These are phyloP conservation scores for Aschersonia sp. DNA, from an alignment of 2,329 filamentous ascomycete genomes.

Conservation along the genomic window DNA sequence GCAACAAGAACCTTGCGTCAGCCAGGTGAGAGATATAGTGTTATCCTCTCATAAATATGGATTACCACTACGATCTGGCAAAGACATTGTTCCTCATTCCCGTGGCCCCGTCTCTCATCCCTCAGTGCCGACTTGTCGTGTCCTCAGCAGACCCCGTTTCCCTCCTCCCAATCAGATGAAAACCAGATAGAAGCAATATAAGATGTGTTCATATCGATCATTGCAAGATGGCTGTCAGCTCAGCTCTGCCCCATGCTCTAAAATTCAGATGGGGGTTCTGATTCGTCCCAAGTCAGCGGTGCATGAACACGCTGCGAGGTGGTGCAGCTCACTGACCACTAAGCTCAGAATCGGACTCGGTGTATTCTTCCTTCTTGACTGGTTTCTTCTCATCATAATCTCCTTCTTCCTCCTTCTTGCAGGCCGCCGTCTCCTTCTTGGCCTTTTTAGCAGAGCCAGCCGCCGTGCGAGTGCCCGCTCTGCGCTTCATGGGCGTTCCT, in stretches of 20 bases:
- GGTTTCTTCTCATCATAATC: constrained; percentile 10
- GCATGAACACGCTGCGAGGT: too few relatives aligned
- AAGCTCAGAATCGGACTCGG: constrained; percentile 10
- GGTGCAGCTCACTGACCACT: constrained; percentile 9
- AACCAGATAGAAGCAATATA: too few relatives aligned
- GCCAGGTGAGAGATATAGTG: too few relatives aligned
- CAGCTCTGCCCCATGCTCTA: too few relatives aligned
- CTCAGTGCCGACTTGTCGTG: not conserved
- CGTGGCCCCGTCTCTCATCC: not conserved
- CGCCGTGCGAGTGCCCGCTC: constrained; percentile 10
- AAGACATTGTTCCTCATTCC: not conserved
- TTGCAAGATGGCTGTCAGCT: too few relatives aligned
- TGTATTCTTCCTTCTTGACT: constrained; percentile 8
- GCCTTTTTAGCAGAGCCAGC: constrained; percentile 12
- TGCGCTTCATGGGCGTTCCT: constrained; percentile 15
- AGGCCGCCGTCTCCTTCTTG: constrained; percentile 7
- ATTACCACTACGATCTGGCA: not conserved
- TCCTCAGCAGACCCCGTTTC: not conserved
- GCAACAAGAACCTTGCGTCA: too few relatives aligned
- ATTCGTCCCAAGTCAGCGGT: not conserved
- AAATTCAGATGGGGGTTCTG: not conserved
- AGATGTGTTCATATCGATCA: too few relatives aligned
- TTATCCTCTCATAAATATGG: not conserved
- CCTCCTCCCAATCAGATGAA: not conserved
- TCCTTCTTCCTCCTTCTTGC: constrained; percentile 10